Evolutionary conservation across 441 rosid species (phyloP).

Genomic region (Populus trichocarpa): DNA sequence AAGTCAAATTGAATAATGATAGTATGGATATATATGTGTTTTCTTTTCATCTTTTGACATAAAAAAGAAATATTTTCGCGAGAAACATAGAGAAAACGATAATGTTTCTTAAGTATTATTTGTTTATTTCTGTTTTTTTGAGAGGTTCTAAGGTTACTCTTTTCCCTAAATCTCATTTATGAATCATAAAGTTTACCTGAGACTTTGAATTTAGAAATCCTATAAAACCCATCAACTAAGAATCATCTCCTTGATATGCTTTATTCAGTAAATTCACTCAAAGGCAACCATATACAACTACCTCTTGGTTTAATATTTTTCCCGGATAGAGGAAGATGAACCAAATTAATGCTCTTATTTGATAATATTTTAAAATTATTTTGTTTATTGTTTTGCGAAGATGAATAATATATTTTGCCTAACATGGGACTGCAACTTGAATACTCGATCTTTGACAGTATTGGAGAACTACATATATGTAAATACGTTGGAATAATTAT

Average conservation of each 20-base stretch:
- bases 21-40: background rate
- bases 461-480: background rate
- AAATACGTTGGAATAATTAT: background rate
- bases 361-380: background rate
- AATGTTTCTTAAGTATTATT: background rate
- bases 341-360: background rate
- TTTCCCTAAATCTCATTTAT: background rate
- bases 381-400: background rate
- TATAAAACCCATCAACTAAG: too few relatives aligned
- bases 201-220: background rate
- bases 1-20: background rate
- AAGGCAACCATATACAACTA: background rate
- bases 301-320: background rate
- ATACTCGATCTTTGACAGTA: background rate
- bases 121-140: too few relatives aligned
- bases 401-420: background rate
- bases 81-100: background rate
- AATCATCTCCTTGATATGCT: background rate
- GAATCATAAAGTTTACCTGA: background rate
- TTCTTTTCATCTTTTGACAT: background rate
- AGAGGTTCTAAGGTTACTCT: background rate
- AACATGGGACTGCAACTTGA: background rate
- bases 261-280: background rate
- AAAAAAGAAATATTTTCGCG: background rate
- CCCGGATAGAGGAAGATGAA: background rate